Conservation (phyloP, 2,329 filamentous ascomycete species). For the Tolypocladium tropicale region DNA sequence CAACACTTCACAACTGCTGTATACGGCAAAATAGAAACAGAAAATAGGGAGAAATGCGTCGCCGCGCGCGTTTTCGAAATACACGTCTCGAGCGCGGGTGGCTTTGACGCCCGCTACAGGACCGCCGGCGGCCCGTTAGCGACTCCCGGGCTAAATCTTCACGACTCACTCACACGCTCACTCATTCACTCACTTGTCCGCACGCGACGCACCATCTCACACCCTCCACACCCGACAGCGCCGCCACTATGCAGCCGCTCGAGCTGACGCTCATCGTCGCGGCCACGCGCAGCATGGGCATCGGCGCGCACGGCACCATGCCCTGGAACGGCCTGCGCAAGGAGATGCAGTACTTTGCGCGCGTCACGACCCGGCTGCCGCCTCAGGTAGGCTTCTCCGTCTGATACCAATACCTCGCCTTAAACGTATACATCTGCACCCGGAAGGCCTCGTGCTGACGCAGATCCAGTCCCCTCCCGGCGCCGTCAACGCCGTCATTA, state of each 20-base stretch:
- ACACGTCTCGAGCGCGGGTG: too few relatives aligned
- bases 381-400: too few relatives aligned
- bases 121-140: too few relatives aligned
- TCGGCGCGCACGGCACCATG: constrained; percentile 66
- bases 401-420: too few relatives aligned
- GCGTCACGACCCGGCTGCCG: constrained; percentile 65
- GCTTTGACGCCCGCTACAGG: too few relatives aligned
- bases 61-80: too few relatives aligned
- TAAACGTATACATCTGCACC: too few relatives aligned
- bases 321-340: constrained; percentile 84
- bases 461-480: constrained; percentile 17
- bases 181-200: not conserved
- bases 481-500: constrained; percentile 68
- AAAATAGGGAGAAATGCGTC: too few relatives aligned
- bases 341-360: constrained; percentile 93
- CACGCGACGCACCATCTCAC: not conserved
- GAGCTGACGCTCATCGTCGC: constrained; percentile 88
- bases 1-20: too few relatives aligned
- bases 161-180: not conserved
- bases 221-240: too few relatives aligned
- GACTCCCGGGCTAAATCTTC: too few relatives aligned
- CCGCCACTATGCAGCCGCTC: constrained; percentile 23
- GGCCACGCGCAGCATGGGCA: constrained; percentile 84
- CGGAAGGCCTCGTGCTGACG: not conserved
- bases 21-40: too few relatives aligned